Conservation (phyloP, 2,329 filamentous ascomycete species). For the Colletotrichum filicis region DNA sequence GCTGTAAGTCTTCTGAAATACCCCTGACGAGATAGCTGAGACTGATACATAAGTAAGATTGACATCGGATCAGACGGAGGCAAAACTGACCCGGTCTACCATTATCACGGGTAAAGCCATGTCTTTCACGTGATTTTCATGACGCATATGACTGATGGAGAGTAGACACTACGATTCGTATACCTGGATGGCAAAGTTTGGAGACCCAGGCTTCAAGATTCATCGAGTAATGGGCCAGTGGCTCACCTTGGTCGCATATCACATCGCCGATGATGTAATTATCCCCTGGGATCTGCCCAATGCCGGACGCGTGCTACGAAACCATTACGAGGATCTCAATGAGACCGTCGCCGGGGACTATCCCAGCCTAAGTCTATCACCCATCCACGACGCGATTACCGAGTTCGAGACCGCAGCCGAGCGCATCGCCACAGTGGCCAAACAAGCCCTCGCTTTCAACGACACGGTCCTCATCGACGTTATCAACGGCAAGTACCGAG, state of each 20-base stretch:
- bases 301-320: conserved; percentile 23
- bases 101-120: conserved; percentile 20
- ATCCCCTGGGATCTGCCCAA: conserved; percentile 31
- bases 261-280: conserved; percentile 26
- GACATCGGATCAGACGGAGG: conserved; percentile 27
- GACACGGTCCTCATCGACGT: conserved; percentile 17
- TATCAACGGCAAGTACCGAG: conserved; percentile 25
- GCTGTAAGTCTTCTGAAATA: neutral
- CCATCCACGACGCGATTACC: conserved; percentile 12
- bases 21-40: neutral
- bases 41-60: neutral
- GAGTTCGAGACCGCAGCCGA: conserved; percentile 17
- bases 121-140: neutral
- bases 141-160: neutral
- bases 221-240: conserved; percentile 60
- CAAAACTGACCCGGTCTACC: conserved; percentile 25
- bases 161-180: conserved; percentile 41
- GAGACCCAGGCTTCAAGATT: conserved; percentile 60
- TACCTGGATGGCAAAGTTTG: conserved; percentile 62
- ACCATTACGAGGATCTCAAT: conserved; percentile 24
- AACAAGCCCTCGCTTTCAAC: conserved; percentile 22
- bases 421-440: conserved; percentile 16
- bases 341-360: conserved; percentile 7
- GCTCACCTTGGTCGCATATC: conserved; percentile 26
- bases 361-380: conserved; percentile 13